Base-by-base conservation (phyloP, 1,284 basidiomycete species). In the Ustilago loliicola region DNA sequence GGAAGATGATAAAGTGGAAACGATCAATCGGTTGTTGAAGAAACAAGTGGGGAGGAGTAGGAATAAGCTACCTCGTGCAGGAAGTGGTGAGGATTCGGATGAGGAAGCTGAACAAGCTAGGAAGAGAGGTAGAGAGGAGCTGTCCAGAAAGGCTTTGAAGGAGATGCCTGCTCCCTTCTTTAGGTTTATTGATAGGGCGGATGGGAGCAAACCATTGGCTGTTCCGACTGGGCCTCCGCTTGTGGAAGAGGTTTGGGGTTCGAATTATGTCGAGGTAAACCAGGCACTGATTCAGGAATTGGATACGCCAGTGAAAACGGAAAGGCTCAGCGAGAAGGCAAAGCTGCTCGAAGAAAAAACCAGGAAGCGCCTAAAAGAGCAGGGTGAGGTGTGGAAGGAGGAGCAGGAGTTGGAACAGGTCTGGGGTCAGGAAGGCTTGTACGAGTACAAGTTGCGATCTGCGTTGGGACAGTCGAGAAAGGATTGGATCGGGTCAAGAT, bases 1-100 rank as follows among this genome's bases (percentile, higher is more conserved):
- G 23, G 93, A 96, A 84, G 94, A 96, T 81, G 94, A 96, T 86
- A 96, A 96, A 90, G 94, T 82, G 7, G 85, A 93, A 92, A 91
- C 94, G 0, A 96, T 96, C 87, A 96, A 96, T 81, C 91, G 94
- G 21, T 89, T 96, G 3, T 90, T 96, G 34, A 94, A 94, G 86
- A 95, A 95, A 83, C 85, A 86, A 61, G 85, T 85, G 9, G 81
- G 83, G 11, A 66, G 80, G 19, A 72, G 75, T 50, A 60, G 80
- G 13, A 80, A 77, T 68, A 82, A 82, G 70, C 50, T 78, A 11
- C 61, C 67, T 0, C 55, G 64, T 0, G 67, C 76, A 10, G 76
- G 66, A 6, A 64, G 60, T 45, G 67, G 30, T 1, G 74, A 69
- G 19, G 61, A 66, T 7, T 65, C 65, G 27, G 74, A 72, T 27